Evolutionary conservation across 2,329 filamentous ascomycete genomes (phyloP), one percentile per base, ranked within the genome.

Genomic region (Thelonectria discophora): DNA sequence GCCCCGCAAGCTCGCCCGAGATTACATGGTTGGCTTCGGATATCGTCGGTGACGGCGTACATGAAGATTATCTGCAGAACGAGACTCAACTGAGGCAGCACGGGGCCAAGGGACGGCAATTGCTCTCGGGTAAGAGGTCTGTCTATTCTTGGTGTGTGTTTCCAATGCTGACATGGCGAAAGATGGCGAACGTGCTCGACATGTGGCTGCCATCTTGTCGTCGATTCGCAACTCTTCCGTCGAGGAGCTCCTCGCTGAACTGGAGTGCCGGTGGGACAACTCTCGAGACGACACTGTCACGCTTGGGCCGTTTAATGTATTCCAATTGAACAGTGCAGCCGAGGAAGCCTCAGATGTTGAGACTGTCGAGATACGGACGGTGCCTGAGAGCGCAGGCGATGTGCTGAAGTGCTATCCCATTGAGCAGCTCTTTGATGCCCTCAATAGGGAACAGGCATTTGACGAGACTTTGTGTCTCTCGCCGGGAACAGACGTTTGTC

Each of bases 81-180:
- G 55, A 58, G 55, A 46, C 47, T 32, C 55, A 58, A 18, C 42
- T 52, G 20, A 42, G 55, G 9, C 55, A 58, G 32, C 55, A 58
- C 42, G 55, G 55, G 4, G 55, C 55, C 12, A 58, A 51, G 17
- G 50, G 46, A 24, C 42, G 43, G 27, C 55, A 42, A 2, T 30
- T 58, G 6, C 11, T 58, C 2, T 58, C 55, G 34, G 42, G 55
- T 58, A 13, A n/a, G n/a, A n/a, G n/a, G n/a, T n/a, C n/a, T n/a
- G n/a, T n/a, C n/a, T n/a, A n/a, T n/a, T n/a, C n/a, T n/a, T n/a
- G n/a, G n/a, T n/a, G n/a, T n/a, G n/a, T n/a, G n/a, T n/a, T n/a
- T n/a, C n/a, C n/a, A 18, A 11, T 48, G 20, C 53, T 55, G 15
- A 55, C 53, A 3, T 27, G 3, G 21, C 3, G 51, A 15, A n/a